These are phyloP conservation scores for Metarhizium guizhouense DNA, from an alignment of 2,329 filamentous ascomycete genomes.

Conservation along the genomic window DNA sequence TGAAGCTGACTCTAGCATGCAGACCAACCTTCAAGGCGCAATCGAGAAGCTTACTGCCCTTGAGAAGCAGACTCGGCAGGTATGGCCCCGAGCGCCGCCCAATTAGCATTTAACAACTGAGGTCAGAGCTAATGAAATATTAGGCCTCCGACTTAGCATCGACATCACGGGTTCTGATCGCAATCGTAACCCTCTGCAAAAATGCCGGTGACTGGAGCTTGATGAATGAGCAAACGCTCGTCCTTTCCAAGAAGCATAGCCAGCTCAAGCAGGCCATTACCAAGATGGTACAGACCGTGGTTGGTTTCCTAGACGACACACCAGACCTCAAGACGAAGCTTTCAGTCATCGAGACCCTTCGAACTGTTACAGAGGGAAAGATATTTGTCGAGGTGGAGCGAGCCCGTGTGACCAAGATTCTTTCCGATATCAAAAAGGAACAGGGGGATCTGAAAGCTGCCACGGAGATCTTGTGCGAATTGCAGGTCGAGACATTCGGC, in stretches of 20 bases:
- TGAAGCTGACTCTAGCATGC: slow-evolving; percentile 8
- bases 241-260: slow-evolving; percentile 98
- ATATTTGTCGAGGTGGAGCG: slow-evolving; percentile 99
- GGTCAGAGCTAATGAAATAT: slow-evolving; percentile 6
- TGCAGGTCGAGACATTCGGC: slow-evolving; percentile 97
- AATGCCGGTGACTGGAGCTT: slow-evolving; percentile 86
- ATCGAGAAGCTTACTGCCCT: slow-evolving; percentile 87
- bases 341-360: slow-evolving; percentile 85
- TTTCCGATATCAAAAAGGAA: slow-evolving; percentile 95
- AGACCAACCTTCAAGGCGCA: slow-evolving; percentile 74
- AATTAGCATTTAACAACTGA: slow-evolving; percentile 8
- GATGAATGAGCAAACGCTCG: slow-evolving; percentile 90
- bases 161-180: slow-evolving; percentile 77
- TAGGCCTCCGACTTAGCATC: slow-evolving; percentile 93
- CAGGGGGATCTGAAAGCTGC: slow-evolving; percentile 88
- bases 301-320: slow-evolving; percentile 81
- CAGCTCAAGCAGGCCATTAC: slow-evolving; percentile 99
- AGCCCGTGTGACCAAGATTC: slow-evolving; percentile 85
- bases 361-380: slow-evolving; percentile 98
- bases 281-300: slow-evolving; percentile 96
- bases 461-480: slow-evolving; percentile 87
- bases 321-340: slow-evolving; percentile 83
- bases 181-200: slow-evolving; percentile 92
- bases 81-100: slow-evolving; percentile 29
- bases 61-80: slow-evolving; percentile 97